Evolutionary conservation across 2,329 filamentous ascomycete genomes (phyloP).

Genomic region (Malbranchea cinnamomea): DNA sequence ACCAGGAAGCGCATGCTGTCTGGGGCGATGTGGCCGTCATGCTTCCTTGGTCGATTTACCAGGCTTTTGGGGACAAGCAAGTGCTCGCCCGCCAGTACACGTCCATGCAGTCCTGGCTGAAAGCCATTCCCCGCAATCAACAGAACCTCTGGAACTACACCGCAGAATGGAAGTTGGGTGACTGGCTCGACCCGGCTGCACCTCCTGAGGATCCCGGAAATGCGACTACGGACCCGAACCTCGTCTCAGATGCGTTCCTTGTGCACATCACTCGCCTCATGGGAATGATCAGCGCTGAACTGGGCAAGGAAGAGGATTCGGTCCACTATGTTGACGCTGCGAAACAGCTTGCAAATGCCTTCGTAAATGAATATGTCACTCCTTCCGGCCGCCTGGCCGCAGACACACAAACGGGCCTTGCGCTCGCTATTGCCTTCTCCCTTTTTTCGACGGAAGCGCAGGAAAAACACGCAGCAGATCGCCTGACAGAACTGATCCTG

Average conservation of each 20-base stretch:
- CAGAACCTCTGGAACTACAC: constrained; percentile 22
- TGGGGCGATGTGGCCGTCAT: constrained; percentile 28
- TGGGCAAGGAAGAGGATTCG: constrained; percentile 13
- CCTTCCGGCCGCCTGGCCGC: constrained; percentile 15
- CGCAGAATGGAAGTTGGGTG: constrained; percentile 22
- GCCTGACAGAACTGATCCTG: constrained; percentile 13
- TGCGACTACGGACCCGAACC: constrained; percentile 18
- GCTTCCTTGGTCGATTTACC: constrained; percentile 23
- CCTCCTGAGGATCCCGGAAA: constrained; percentile 21
- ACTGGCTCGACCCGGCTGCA: constrained; percentile 29
- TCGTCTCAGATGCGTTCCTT: constrained; percentile 27
- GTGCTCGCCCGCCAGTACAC: constrained; percentile 23
- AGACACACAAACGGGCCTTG: constrained; percentile 20
- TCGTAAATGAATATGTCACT: constrained; percentile 19
- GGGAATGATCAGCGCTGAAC: constrained; percentile 14
- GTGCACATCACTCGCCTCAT: constrained; percentile 20
- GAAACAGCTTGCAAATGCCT: constrained; percentile 12
- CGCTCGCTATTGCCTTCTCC: constrained; percentile 15
- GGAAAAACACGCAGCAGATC: constrained; percentile 9
- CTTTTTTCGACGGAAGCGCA: constrained; percentile 12
- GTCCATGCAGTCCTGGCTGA: constrained; percentile 23
- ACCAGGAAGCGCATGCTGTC: constrained; percentile 16
- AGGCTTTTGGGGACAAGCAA: constrained; percentile 18
- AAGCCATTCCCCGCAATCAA: constrained; percentile 17
- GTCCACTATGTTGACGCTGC: constrained; percentile 12